Evolutionary conservation across 306 rosid genomes (phyloP).

Genomic region (Trifolium fragiferum): DNA sequence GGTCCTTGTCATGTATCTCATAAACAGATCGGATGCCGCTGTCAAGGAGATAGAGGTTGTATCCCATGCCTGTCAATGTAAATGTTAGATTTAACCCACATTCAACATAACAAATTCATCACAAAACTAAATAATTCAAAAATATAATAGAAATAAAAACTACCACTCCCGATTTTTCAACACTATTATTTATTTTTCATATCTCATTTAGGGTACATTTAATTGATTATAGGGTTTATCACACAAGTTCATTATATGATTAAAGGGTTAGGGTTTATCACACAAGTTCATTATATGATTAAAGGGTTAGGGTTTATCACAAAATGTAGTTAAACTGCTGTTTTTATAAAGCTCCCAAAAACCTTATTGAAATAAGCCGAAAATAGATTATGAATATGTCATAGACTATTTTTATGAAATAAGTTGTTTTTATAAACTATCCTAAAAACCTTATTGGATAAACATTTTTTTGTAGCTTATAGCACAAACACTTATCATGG

Average conservation of each 20-base stretch:
- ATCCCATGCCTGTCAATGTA: constrained; percentile 72
- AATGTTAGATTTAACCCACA: constrained; percentile 17
- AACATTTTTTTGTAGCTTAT: too few species aligned
- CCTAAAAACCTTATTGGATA: too few species aligned
- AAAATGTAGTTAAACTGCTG: background rate
- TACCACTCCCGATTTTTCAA: background rate
- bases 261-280: background rate
- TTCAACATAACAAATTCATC: constrained; percentile 1
- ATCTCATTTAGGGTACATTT: background rate
- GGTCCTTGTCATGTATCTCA: constrained; percentile 90
- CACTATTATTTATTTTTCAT: background rate
- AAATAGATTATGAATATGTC: background rate
- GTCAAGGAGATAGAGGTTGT: constrained; percentile 89
- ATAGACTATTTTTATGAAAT: background rate
- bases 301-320: background rate
- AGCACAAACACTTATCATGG: too few species aligned
- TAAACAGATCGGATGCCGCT: constrained; percentile 90
- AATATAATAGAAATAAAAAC: background rate
- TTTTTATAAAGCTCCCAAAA: background rate
- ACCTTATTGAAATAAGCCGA: background rate
- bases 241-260: background rate
- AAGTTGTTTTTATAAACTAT: too few species aligned
- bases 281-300: background rate
- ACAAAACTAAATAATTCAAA: constrained; percentile 1
- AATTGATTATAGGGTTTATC: background rate